Percentiles rank a stretch among this genome's conserved stretches.
phyloP scores from a whole-genome alignment of 192 early-diverging fungal genomes.

The Podila clonocystis region DNA sequence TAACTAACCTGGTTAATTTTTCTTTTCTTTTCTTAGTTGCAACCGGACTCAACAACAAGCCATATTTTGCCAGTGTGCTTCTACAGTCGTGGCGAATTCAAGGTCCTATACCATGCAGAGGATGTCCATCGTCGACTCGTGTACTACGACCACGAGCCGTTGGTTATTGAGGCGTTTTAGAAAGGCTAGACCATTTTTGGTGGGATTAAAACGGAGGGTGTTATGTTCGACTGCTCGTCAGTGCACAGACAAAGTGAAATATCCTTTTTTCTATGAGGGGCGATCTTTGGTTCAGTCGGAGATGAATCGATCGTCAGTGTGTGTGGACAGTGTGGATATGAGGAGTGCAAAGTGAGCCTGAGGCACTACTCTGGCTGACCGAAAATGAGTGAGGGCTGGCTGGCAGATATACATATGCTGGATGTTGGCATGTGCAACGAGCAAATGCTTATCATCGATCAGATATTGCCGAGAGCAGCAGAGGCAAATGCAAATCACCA shows the following conservation, averaged over 20 bases:
- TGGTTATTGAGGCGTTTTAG: slow-evolving; percentile 53
- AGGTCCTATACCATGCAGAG: slow-evolving; percentile 66
- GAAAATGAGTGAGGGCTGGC: too few species aligned
- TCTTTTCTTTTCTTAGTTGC: slow-evolving; percentile 48
- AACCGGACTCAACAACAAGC: slow-evolving; percentile 55
- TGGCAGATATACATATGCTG: too few species aligned
- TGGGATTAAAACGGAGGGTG: not conserved
- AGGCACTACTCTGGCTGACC: too few species aligned
- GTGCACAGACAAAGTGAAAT: not conserved
- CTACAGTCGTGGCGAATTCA: slow-evolving; percentile 62
- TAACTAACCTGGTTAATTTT: not conserved
- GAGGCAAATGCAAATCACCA: too few species aligned
- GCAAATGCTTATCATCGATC: too few species aligned
- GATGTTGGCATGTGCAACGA: too few species aligned
- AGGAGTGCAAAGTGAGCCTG: too few species aligned
- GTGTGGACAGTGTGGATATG: too few species aligned
- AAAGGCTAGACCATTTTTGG: not conserved
- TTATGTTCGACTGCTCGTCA: not conserved
- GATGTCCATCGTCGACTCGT: slow-evolving; percentile 60
- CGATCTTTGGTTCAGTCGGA: too few species aligned
- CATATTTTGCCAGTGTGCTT: slow-evolving; percentile 64
- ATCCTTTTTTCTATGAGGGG: too few species aligned
- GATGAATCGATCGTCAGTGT: too few species aligned
- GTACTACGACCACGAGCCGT: slow-evolving; percentile 63
- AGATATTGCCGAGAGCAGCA: too few species aligned